phyloP scores from a whole-genome alignment of 139 green algal species.

The Chlorella sp. region DNA sequence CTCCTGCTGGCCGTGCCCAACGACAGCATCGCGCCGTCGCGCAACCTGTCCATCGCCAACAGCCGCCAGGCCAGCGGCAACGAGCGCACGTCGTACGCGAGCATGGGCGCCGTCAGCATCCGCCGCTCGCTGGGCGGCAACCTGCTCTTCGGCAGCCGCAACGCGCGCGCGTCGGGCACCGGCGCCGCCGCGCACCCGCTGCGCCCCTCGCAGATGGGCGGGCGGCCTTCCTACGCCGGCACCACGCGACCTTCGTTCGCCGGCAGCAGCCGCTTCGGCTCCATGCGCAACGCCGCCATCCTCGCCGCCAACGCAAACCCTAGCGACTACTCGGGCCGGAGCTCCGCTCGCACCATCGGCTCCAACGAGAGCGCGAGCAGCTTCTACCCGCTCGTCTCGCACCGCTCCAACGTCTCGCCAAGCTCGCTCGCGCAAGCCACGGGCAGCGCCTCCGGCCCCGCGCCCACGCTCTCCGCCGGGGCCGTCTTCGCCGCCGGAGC shows the following conservation, averaged over 20 bases:
- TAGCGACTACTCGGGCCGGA: neutral
- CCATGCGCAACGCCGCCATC: conserved; percentile 3
- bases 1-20: neutral
- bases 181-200: neutral
- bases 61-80: neutral
- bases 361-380: too few relatives aligned
- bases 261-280: conserved; percentile 4
- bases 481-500: too few relatives aligned
- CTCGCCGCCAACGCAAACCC: neutral
- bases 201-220: neutral
- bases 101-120: neutral
- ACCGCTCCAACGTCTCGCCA: too few relatives aligned
- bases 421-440: too few relatives aligned
- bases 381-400: too few relatives aligned
- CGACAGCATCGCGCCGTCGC: neutral
- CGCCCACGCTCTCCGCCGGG: too few relatives aligned
- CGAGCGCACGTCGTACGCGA: neutral
- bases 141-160: neutral
- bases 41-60: neutral
- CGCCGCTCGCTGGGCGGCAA: neutral
- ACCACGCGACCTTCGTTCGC: too few relatives aligned
- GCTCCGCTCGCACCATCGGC: neutral
- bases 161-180: neutral
- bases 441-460: too few relatives aligned
- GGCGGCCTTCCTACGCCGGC: neutral